Evolutionary conservation across 441 rosid genomes (phyloP).

Genomic region (Populus tomentosa): DNA sequence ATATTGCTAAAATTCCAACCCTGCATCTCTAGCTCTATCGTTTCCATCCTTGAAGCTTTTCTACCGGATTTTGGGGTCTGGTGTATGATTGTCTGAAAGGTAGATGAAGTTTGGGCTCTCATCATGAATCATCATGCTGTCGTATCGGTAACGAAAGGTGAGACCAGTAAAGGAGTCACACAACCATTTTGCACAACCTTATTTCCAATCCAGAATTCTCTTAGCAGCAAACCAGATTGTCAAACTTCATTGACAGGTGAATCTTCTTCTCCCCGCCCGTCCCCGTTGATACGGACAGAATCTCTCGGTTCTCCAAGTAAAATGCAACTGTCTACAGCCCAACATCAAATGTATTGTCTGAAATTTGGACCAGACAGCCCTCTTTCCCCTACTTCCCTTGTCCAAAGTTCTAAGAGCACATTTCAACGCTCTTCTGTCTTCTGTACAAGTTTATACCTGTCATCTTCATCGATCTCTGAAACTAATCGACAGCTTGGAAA

Average conservation of each 20-base stretch:
- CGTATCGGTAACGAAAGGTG: constrained; percentile 35
- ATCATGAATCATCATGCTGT: constrained; percentile 36
- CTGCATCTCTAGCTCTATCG: neutral
- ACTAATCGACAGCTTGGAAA: constrained; percentile 49
- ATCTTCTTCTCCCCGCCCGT: constrained; percentile 23
- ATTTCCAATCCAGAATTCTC: constrained; percentile 40
- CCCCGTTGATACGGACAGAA: constrained; percentile 35
- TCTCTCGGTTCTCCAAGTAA: constrained; percentile 21
- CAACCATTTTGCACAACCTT: constrained; percentile 32
- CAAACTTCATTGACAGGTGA: constrained; percentile 24
- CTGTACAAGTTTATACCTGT: constrained; percentile 70
- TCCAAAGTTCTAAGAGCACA: constrained; percentile 31
- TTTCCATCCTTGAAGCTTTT: neutral
- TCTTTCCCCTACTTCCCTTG: constrained; percentile 35
- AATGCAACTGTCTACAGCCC: constrained; percentile 8
- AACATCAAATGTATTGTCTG: constrained; percentile 16
- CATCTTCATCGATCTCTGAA: constrained; percentile 71
- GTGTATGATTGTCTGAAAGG: neutral
- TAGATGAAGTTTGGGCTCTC: constrained; percentile 18
- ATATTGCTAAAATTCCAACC: neutral
- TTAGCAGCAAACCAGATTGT: constrained; percentile 30
- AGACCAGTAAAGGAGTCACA: constrained; percentile 36
- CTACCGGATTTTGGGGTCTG: constrained; percentile 6
- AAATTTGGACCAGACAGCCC: constrained; percentile 36
- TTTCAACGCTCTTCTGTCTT: constrained; percentile 68